Evolutionary conservation across 208 protist genomes (phyloP), one percentile per base, ranked within the genome.

Genomic region (Wallacemonas sp.): DNA sequence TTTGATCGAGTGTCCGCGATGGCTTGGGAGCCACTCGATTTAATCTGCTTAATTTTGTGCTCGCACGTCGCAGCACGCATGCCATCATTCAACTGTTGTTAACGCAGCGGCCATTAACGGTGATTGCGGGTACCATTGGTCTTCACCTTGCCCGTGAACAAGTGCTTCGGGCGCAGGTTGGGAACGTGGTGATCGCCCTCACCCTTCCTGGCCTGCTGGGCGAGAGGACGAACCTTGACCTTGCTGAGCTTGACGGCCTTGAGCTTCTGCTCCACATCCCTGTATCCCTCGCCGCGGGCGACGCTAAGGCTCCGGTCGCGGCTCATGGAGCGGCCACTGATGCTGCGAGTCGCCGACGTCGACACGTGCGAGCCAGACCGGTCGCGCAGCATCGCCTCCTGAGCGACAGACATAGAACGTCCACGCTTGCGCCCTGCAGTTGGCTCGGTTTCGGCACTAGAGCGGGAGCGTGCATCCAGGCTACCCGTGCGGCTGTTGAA

Each of bases 61-160:
- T n/a, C n/a, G n/a, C n/a, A n/a, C n/a, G n/a, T n/a, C n/a, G n/a
- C n/a, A n/a, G n/a, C n/a, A n/a, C n/a, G n/a, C n/a, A n/a, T n/a
- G n/a, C n/a, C n/a, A n/a, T n/a, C n/a, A n/a, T n/a, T n/a, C 32
- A 9, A 27, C 29, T 60, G 36, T 47, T 34, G 4, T 36, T 39
- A 16, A 38, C 52, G 23, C 3, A 17, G 3, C 30, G 44, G 9
- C 38, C 4, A 55, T 92, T 89, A 95, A 49, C 91, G 85, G 26
- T 87, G 81, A 66, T 94, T 85, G n/a, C 91, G 85, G 21, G 74
- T 76, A 30, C 91, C 88, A 63, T 94, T 96, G 66, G 70, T 83
- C 78, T 96, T 97, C 60, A 97, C 94, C 91, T 99, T 99, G 67
- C 99, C 99, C 27, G 97, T 90, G 73, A 98, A 99, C 52, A 99